A percentile compares a stretch with the other conserved stretches of the same genome.
These are phyloP conservation scores for Fomitopsis pulvina DNA, from an alignment of 768 basidiomycete species.

Conservation along the genomic window DNA sequence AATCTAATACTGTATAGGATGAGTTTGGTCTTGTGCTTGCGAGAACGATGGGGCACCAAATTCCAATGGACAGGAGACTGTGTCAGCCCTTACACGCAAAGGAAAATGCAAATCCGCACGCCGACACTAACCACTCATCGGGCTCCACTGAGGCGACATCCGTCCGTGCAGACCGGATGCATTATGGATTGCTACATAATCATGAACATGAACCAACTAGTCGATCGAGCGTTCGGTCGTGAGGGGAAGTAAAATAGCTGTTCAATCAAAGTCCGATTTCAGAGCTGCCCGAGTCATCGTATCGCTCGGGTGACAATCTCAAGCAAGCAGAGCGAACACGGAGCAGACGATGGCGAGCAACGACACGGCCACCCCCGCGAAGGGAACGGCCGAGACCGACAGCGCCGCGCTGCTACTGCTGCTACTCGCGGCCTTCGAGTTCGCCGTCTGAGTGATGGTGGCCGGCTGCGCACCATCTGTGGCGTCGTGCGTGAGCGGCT, in stretches of 20 bases:
- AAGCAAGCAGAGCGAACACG: slow-evolving; percentile 18
- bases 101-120: not conserved
- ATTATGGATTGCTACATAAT: too few relatives aligned
- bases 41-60: too few relatives aligned
- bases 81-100: not conserved
- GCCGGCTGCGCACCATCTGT: slow-evolving; percentile 24
- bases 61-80: too few relatives aligned
- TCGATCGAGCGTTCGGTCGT: too few relatives aligned
- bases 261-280: not conserved
- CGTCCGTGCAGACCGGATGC: too few relatives aligned
- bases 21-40: too few relatives aligned
- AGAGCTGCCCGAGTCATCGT: not conserved
- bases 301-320: not conserved
- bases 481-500: not conserved
- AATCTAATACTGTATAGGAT: too few relatives aligned
- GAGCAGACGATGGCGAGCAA: slow-evolving; percentile 14
- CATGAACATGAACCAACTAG: too few relatives aligned
- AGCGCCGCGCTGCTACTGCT: slow-evolving; percentile 6
- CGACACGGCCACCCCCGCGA: slow-evolving; percentile 8
- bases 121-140: too few relatives aligned
- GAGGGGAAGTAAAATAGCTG: not conserved
- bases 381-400: slow-evolving; percentile 5
- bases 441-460: slow-evolving; percentile 21
- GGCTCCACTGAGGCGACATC: too few relatives aligned
- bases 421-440: slow-evolving; percentile 6